These are phyloP conservation scores for Fusarium dlaminii DNA, from an alignment of 2,329 filamentous ascomycete species.

Conservation along the genomic window DNA sequence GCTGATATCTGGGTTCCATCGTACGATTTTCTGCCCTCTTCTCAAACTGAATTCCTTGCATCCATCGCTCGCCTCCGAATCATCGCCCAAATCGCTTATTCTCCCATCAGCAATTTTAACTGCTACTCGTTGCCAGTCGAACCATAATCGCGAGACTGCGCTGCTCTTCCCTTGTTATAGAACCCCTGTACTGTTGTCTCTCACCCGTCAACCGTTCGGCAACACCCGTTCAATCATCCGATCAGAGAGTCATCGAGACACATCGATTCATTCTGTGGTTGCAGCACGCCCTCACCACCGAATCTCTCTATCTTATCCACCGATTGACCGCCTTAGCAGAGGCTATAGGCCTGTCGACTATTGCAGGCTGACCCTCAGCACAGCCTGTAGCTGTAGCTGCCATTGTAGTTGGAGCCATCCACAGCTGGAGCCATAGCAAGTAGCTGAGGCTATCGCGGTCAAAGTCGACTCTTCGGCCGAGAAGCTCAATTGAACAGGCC, in stretches of 20 bases:
- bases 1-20: conserved; percentile 45
- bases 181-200: conserved; percentile 32
- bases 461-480: conserved; percentile 19
- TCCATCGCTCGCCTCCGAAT: conserved; percentile 32
- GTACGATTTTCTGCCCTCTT: conserved; percentile 45
- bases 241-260: conserved; percentile 28
- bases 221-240: conserved; percentile 43
- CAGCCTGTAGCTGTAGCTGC: not conserved
- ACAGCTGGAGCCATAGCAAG: not conserved
- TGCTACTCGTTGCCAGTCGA: conserved; percentile 39
- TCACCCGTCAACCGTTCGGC: conserved; percentile 38
- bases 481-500: conserved; percentile 11
- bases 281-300: conserved; percentile 19
- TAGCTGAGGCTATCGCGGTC: conserved; percentile 22
- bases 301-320: conserved; percentile 8
- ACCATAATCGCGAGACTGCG: conserved; percentile 36
- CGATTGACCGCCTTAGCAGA: conserved; percentile 10
- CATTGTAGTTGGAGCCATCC: not conserved
- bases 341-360: conserved; percentile 8
- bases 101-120: conserved; percentile 36
- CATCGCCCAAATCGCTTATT: conserved; percentile 31
- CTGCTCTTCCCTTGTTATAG: conserved; percentile 30
- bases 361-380: conserved; percentile 1
- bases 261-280: conserved; percentile 15
- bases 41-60: conserved; percentile 44